These are phyloP conservation scores for Colletotrichum cereale DNA, from an alignment of 2,329 filamentous ascomycete genomes.

Conservation along the genomic window DNA sequence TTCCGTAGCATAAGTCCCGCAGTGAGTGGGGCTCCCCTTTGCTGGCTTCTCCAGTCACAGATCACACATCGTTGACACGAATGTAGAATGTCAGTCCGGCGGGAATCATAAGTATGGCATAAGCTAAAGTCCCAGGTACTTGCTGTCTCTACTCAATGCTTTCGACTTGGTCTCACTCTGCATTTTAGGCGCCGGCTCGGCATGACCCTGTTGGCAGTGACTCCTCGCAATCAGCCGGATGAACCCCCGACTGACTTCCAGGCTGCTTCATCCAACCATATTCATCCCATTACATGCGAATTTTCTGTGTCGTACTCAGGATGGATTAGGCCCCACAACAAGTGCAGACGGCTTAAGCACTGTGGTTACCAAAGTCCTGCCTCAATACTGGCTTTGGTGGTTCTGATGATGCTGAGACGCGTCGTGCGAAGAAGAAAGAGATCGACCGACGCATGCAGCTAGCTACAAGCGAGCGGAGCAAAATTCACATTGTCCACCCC, in stretches of 20 bases:
- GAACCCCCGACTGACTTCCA: not conserved
- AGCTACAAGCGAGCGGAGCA: conserved; percentile 46
- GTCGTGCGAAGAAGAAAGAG: conserved; percentile 46
- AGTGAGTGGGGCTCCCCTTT: not conserved
- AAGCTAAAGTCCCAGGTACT: not conserved
- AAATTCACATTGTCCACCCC: conserved; percentile 46
- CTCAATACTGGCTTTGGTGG: not conserved
- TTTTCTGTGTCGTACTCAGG: not conserved
- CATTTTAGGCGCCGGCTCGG: conserved; percentile 4
- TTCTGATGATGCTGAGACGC: not conserved
- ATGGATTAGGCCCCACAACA: not conserved
- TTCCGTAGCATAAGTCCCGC: too few relatives aligned
- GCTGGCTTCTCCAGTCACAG: not conserved
- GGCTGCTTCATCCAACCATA: conserved; percentile 14
- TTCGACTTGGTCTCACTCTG: not conserved
- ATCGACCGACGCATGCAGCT: conserved; percentile 47
- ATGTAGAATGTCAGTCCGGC: not conserved
- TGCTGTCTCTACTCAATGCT: not conserved
- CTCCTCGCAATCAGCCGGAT: conserved; percentile 9
- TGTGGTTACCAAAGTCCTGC: not conserved
- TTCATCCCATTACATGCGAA: conserved; percentile 10
- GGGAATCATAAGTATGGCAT: not conserved
- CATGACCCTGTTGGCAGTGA: not conserved
- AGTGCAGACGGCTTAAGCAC: not conserved
- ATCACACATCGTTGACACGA: not conserved